Evolutionary conservation across 2,329 filamentous ascomycete species (phyloP).

Genomic region (Xylariaceae sp.): DNA sequence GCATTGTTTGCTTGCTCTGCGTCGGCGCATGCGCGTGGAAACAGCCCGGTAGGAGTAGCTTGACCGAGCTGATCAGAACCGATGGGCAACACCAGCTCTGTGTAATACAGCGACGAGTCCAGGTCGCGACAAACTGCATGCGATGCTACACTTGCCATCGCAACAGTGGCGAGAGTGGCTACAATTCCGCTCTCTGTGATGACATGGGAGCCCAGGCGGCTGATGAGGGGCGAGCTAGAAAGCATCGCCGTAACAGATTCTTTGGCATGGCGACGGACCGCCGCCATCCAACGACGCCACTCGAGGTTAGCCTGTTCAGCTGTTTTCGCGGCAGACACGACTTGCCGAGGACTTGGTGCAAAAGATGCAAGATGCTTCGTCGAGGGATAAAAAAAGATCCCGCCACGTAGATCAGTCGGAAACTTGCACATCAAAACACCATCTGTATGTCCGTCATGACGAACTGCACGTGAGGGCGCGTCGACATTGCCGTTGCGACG

Average conservation of each 20-base stretch:
- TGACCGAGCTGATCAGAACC: too few species aligned
- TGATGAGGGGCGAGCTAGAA: conserved; percentile 11
- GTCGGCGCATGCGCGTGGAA: too few species aligned
- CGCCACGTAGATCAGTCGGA: conserved; percentile 14
- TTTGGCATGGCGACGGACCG: conserved; percentile 13
- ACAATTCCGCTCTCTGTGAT: too few species aligned
- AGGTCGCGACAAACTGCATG: neutral
- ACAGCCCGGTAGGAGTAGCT: too few species aligned
- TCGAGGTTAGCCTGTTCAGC: conserved; percentile 10
- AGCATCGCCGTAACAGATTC: conserved; percentile 11
- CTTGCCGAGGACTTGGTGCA: neutral
- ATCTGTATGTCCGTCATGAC: neutral
- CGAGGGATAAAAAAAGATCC: conserved; percentile 4
- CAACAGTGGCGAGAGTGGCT: too few species aligned
- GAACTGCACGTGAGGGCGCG: too few species aligned
- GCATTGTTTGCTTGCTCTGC: too few species aligned
- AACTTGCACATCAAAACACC: conserved; percentile 8
- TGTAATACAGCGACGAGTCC: too few species aligned
- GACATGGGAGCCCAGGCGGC: conserved; percentile 4
- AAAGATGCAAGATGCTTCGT: neutral
- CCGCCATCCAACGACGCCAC: conserved; percentile 13
- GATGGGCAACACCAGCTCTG: too few species aligned
- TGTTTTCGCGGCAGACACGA: conserved; percentile 4
- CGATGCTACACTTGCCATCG: neutral
- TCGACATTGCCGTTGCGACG: too few species aligned